Evolutionary conservation across 805 yeast species (phyloP), one percentile per base, ranked within the genome.

Genomic region (Starmerella apicola): DNA sequence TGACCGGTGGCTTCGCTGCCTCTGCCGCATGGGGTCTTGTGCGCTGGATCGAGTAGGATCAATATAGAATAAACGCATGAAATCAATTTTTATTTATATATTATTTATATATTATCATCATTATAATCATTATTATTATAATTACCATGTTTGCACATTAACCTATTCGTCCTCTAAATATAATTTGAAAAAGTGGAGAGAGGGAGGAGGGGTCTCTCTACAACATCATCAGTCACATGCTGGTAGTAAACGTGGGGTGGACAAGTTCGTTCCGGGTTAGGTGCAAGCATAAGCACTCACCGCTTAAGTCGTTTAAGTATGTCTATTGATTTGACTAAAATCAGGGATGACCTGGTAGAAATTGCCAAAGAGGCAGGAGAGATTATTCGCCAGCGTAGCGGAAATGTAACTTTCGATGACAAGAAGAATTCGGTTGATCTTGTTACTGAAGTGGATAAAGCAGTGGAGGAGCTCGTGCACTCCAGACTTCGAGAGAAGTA

Each of bases 1-100:
- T 79, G n/a, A 86, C 83, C 37, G 98, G 98, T 29, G 93, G 96
- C n/a, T 65, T 81, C 24, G 97, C 98, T 18, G 97, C 98, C 4
- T 94, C 95, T 4, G 81, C 94, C 19, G 98, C 98, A 9, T 88
- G 95, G 94, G 74, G 74, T 33, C 72, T 86, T 57, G 98, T 88
- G 25, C 79, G 76, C 57, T 59, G 78, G 48, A 76, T 88, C 45
- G 95, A 78, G 46, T 64, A 49, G 43, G 16, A 20, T 29, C 30
- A 38, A 18, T 34, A 12, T 9, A 13, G 8, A 12, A 16, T 8
- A 18, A 20, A 9, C 5, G n/a, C 34, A 16, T 17, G 16, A 16
- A 32, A 32, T 32, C 22, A 9, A 20, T 37, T 29, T 37, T 30
- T 37, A 22, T 37, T 15, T 31, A 28, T 25, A 25, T 30, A 36